These are phyloP conservation scores for Tilletia setariae DNA, from an alignment of 1,284 basidiomycete genomes.

Conservation along the genomic window DNA sequence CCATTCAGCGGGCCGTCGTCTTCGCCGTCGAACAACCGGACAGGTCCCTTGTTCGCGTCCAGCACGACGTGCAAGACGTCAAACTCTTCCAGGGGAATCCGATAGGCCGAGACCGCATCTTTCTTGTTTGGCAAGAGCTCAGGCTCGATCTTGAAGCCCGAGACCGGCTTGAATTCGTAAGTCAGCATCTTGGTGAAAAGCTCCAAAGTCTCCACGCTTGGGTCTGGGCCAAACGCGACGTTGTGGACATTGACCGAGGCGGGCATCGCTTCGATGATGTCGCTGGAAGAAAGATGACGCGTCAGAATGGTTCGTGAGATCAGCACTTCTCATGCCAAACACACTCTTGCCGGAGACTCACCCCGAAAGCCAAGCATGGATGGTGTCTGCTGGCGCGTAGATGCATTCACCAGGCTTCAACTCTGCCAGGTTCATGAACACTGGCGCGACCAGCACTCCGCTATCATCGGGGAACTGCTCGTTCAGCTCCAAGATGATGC, in stretches of 20 bases:
- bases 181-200: conserved; percentile 14
- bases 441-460: conserved; percentile 1
- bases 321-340: background rate
- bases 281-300: background rate
- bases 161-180: conserved; percentile 7
- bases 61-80: background rate
- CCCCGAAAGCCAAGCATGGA: conserved; percentile 11
- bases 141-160: conserved; percentile 1
- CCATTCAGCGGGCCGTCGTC: background rate
- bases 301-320: background rate
- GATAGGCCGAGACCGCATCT: background rate
- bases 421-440: conserved; percentile 15
- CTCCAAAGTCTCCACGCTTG: background rate
- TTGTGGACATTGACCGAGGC: conserved; percentile 11
- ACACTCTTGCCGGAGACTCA: background rate
- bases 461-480: conserved; percentile 13
- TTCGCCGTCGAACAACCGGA: background rate
- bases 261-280: conserved; percentile 16
- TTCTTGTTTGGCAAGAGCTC: background rate
- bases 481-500: background rate
- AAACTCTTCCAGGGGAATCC: conserved; percentile 2
- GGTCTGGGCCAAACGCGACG: conserved; percentile 9
- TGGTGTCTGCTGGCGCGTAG: conserved; percentile 12
- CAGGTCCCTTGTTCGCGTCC: background rate
- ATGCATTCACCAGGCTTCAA: conserved; percentile 13